These are phyloP conservation scores for Avena atlantica DNA, from an alignment of 176 grass and related monocot genomes.

Conservation along the genomic window DNA sequence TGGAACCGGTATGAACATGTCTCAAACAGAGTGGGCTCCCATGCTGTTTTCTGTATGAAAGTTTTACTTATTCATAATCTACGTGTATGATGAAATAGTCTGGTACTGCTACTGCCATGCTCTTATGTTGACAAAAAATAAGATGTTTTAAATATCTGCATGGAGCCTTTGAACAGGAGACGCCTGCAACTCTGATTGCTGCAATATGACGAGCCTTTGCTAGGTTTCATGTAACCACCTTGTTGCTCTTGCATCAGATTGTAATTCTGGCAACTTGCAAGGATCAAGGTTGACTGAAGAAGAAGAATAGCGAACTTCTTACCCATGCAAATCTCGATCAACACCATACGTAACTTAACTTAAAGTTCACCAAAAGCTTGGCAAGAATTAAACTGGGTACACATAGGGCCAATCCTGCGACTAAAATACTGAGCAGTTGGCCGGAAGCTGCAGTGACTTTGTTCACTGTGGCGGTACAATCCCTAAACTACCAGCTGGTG, in stretches of 20 bases:
- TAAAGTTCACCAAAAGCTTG: not conserved
- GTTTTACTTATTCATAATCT: too few relatives aligned
- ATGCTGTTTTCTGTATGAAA: not conserved
- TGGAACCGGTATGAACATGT: not conserved
- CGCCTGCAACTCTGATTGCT: not conserved
- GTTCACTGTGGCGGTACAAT: slow-evolving; percentile 27
- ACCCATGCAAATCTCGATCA: slow-evolving; percentile 10
- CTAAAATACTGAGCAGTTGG: slow-evolving; percentile 52
- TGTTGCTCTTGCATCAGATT: not conserved
- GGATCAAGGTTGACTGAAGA: not conserved
- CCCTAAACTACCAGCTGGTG: slow-evolving; percentile 46
- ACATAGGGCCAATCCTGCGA: slow-evolving; percentile 38
- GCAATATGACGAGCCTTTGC: not conserved
- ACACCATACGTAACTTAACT: slow-evolving; percentile 12
- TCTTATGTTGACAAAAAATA: not conserved
- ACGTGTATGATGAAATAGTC: not conserved
- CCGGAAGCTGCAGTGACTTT: slow-evolving; percentile 37
- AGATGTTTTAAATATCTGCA: not conserved
- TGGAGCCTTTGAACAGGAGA: not conserved
- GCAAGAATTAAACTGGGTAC: not conserved
- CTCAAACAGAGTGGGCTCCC: slow-evolving; percentile 5
- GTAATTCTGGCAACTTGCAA: not conserved
- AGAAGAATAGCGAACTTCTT: not conserved
- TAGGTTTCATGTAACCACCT: not conserved
- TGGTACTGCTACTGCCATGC: not conserved